phyloP scores from a whole-genome alignment of 2,329 filamentous ascomycete species.

The Anthostomella pinea region DNA sequence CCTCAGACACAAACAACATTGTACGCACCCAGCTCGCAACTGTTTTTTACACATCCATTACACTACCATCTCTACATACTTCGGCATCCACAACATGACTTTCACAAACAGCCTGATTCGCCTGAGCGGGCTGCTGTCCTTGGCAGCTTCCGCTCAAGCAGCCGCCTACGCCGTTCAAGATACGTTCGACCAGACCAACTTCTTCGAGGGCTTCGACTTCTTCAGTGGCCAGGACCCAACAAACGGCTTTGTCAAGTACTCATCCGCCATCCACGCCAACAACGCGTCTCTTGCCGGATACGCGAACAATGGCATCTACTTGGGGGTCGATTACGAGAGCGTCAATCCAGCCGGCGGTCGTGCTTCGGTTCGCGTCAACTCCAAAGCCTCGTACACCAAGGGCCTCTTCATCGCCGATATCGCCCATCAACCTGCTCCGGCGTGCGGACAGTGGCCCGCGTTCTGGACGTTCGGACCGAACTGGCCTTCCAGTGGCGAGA shows the following conservation, averaged over 20 bases:
- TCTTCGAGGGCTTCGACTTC: slow-evolving; percentile 56
- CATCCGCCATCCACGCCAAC: slow-evolving; percentile 56
- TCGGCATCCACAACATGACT: slow-evolving; percentile 14
- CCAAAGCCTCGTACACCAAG: slow-evolving; percentile 62
- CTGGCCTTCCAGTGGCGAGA: slow-evolving; percentile 71
- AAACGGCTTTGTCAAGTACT: slow-evolving; percentile 70
- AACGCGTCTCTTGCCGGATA: slow-evolving; percentile 56
- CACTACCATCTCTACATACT: slow-evolving; percentile 7
- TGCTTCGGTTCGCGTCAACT: slow-evolving; percentile 66
- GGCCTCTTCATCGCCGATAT: slow-evolving; percentile 74
- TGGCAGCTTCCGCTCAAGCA: slow-evolving; percentile 21
- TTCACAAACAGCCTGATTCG: slow-evolving; percentile 22
- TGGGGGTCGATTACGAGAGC: slow-evolving; percentile 66
- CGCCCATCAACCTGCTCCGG: slow-evolving; percentile 69
- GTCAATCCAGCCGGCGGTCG: slow-evolving; percentile 57
- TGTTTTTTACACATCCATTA: no score
- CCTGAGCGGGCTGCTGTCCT: slow-evolving; percentile 22
- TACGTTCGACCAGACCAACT: slow-evolving; percentile 51
- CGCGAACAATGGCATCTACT: slow-evolving; percentile 55
- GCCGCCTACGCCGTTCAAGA: slow-evolving; percentile 44
- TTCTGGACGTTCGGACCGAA: slow-evolving; percentile 66
- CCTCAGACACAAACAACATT: slow-evolving; percentile 3
- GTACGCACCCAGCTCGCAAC: slow-evolving; percentile 1
- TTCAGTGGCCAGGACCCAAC: slow-evolving; percentile 65
- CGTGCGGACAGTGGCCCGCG: slow-evolving; percentile 74